Base-by-base conservation (phyloP, 345 rosid genomes). In the Litchi chinensis region DNA sequence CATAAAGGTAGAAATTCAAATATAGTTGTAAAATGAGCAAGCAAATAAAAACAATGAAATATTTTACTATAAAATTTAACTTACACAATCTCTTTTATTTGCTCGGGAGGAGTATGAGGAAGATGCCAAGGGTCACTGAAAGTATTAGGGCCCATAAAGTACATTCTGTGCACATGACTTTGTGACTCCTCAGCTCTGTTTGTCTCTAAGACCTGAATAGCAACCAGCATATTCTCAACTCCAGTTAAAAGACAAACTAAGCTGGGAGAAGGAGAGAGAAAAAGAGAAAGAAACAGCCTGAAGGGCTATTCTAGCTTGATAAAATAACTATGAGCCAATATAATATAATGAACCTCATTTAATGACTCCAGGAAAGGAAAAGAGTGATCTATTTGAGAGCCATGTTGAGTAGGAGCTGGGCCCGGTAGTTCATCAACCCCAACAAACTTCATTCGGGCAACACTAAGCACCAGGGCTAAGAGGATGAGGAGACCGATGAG, bases 101-200 rank as follows among this genome's bases (percentile, higher is more conserved):
- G 93, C 65, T 93, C 98, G 1, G 99, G 99, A 75, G 99, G 99
- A 41, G 90, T 88, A 77, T 93, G 98, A 12, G 95, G 93, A 71
- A 97, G 95, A 88, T 94, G 93, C 98, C 98, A 97, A 60, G 99
- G 99, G 84, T 97, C 93, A 75, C 97, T 87, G 82, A 97, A 94
- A 54, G 97, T 92, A 87, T 97, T 94, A 48, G 92, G 95, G 71
- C 98, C 99, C 97, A 93, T 91, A 83, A 97, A 94, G 86, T 93
- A 97, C 97, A 97, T 89, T 80, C 99, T 90, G 83, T 97, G 98
- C 79, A 97, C 93, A 79, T 97, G 99, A 85, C 93, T 89, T 80
- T 94, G 95, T 68, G 98, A 93, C 84, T 92, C 97, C 89, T 92
- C 99, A 63, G 94, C 98, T 85, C 98, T 93, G 82, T 94, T 97